Evolutionary conservation across 2,329 filamentous ascomycete species (phyloP), one percentile per base, ranked within the genome.

Genomic region (Xylariomycetidae sp.): DNA sequence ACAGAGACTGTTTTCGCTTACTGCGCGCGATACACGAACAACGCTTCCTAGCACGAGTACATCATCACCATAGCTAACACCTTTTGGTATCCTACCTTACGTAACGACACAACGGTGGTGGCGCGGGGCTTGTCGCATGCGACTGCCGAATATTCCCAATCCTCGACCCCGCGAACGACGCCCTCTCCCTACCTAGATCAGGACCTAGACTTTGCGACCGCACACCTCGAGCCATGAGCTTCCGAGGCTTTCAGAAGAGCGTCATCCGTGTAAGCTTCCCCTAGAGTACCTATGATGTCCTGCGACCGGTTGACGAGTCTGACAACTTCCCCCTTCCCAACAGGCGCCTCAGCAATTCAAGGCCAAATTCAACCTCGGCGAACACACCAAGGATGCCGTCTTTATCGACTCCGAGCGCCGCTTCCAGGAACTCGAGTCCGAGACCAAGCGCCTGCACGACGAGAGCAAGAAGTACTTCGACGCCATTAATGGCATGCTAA

Each of bases 401-500:
- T 98, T 95, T 61, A 80, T 85, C 43, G 92, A 98, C 62, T 86
- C 92, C 44, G 92, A 98, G 60, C 79, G 89, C 42, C 82, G 92
- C 30, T 98, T 96, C 58, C 73, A 87, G 46, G 92, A 98, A 66
- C 75, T 98, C 44, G 92, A 98, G 64, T 82, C 71, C 46, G 89
- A 98, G 67, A 96, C 92, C 22, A 96, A 95, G 72, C 90, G 85
- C 62, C 79, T 58, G 19, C 90, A 96, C 64, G 87, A 95, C 67
- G 90, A 96, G 64, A 94, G 87, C 36, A 85, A 89, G 61, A 95
- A 94, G 67, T 98, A 98, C 63, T 95, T 94, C 53, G 81, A 95
- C 34, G 86, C 92, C 57, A 95, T 98, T 67, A 95, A 96, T 66
- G 85, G 84, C 70, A 98, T 98, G 92, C 76, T 98, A 53, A 77